Percentiles rank a stretch among this genome's conserved stretches.
phyloP scores from a whole-genome alignment of 2,329 filamentous ascomycete genomes.

The Sporothrix dimorphospora region DNA sequence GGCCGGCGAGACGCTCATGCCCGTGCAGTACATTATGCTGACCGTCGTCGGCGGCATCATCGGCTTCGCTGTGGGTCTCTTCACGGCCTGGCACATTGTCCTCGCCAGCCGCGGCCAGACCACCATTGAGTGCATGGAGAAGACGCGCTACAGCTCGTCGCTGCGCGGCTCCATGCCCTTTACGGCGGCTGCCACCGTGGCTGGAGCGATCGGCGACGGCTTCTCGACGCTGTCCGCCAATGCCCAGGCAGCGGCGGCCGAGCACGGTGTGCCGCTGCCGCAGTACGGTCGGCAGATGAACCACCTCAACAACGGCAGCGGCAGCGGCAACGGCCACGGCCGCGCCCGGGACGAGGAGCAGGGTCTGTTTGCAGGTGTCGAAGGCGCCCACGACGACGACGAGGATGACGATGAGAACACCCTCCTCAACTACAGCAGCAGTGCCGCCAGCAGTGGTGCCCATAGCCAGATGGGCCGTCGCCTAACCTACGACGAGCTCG shows the following conservation, averaged over 20 bases:
- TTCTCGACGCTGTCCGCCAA: neutral
- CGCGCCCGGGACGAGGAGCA: slow-evolving; percentile 25
- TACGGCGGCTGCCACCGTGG: slow-evolving; percentile 63
- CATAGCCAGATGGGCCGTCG: slow-evolving; percentile 46
- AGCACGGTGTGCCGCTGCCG: slow-evolving; percentile 52
- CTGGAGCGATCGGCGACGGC: slow-evolving; percentile 45
- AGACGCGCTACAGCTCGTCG: slow-evolving; percentile 88
- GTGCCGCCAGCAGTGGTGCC: slow-evolving; percentile 28
- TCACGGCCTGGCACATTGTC: slow-evolving; percentile 89
- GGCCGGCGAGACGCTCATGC: slow-evolving; percentile 76
- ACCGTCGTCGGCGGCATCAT: slow-evolving; percentile 89
- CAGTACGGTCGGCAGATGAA: slow-evolving; percentile 70
- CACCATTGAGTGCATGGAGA: slow-evolving; percentile 95
- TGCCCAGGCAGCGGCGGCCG: slow-evolving; percentile 46
- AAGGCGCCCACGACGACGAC: slow-evolving; percentile 28
- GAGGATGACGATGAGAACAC: slow-evolving; percentile 18
- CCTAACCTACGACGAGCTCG: slow-evolving; percentile 58
- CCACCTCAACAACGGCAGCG: neutral
- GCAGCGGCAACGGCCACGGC: neutral
- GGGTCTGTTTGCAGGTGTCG: slow-evolving; percentile 25
- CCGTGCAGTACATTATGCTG: slow-evolving; percentile 88
- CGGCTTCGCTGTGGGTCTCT: slow-evolving; percentile 82
- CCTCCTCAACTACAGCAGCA: neutral
- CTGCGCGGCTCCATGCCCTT: slow-evolving; percentile 65
- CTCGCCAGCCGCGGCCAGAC: slow-evolving; percentile 80